phyloP scores from a whole-genome alignment of 1,139 yeast genomes.

The Yamadazyma membranifaciens region DNA sequence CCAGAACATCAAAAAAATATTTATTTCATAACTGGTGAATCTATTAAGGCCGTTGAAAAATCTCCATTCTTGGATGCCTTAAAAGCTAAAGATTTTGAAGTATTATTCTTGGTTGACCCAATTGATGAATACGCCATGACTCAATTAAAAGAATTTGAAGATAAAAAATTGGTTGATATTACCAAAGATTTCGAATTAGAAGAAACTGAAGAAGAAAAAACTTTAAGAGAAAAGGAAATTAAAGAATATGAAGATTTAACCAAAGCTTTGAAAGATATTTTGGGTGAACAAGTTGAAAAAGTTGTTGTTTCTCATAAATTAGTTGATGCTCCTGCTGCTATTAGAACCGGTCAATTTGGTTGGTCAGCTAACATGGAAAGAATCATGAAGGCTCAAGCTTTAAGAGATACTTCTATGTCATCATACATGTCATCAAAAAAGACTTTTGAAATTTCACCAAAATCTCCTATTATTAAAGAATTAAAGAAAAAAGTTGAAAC shows the following conservation, averaged over 20 bases:
- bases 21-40: conserved; percentile 99
- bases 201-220: conserved; percentile 98
- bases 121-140: conserved; percentile 99
- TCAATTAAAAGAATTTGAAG: conserved; percentile 98
- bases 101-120: conserved; percentile 96
- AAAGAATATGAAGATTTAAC: conserved; percentile 93
- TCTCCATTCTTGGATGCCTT: conserved; percentile 99
- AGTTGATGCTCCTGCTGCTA: conserved; percentile 99
- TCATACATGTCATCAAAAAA: conserved; percentile 99
- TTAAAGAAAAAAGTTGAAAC: conserved; percentile 95
- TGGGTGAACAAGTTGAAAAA: conserved; percentile 99
- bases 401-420: conserved; percentile 98
- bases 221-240: conserved; percentile 86
- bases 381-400: conserved; percentile 99
- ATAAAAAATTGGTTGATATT: conserved; percentile 97
- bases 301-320: conserved; percentile 97
- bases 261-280: conserved; percentile 92
- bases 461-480: conserved; percentile 91
- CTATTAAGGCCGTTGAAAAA: conserved; percentile 95
- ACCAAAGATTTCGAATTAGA: conserved; percentile 99
- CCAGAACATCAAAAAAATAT: conserved; percentile 99
- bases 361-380: conserved; percentile 99
- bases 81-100: conserved; percentile 98
- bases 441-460: conserved; percentile 98
- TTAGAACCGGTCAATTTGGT: conserved; percentile 99